Percentiles rank a stretch among this genome's conserved stretches.
Conservation (phyloP, 192 early-diverging fungal species). For the Coemansia sp. region DNA sequence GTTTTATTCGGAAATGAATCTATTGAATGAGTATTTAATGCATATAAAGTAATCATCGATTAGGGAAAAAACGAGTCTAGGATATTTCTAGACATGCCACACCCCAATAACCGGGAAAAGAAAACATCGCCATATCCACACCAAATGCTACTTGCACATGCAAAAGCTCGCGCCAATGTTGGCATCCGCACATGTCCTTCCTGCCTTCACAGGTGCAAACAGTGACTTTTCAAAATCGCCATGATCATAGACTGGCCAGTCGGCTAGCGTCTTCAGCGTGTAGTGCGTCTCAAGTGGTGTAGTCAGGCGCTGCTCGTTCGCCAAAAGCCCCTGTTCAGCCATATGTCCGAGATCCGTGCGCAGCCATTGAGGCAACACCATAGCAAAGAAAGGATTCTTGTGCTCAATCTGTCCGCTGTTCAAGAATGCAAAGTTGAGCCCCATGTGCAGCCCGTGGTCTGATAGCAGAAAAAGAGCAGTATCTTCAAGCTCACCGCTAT, state of each 20-base stretch:
- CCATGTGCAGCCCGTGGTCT: conserved; percentile 53
- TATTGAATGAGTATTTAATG: no score
- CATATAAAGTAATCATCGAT: no score
- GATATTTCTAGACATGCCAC: background rate
- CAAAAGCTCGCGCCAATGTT: conserved; percentile 39
- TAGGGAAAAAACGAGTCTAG: background rate
- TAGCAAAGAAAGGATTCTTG: conserved; percentile 44
- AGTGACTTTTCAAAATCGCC: conserved; percentile 31
- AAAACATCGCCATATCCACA: background rate
- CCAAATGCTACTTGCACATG: conserved; percentile 26
- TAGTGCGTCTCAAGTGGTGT: conserved; percentile 45
- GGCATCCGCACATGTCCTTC: conserved; percentile 39
- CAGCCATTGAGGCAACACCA: conserved; percentile 45
- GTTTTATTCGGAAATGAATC: no score
- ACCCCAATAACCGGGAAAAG: background rate
- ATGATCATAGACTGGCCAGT: conserved; percentile 32
- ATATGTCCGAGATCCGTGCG: conserved; percentile 18
- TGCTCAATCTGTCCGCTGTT: conserved; percentile 50
- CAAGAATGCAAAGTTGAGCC: conserved; percentile 43
- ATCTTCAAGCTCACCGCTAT: conserved; percentile 38
- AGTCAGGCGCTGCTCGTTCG: conserved; percentile 45
- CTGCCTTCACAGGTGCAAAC: conserved; percentile 26
- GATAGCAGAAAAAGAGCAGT: conserved; percentile 33
- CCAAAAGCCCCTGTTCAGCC: conserved; percentile 16
- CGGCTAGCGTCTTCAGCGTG: conserved; percentile 34